Evolutionary conservation across 2,329 filamentous ascomycete species (phyloP), one percentile per base, ranked within the genome.

Genomic region (Trichoderma lentiforme): DNA sequence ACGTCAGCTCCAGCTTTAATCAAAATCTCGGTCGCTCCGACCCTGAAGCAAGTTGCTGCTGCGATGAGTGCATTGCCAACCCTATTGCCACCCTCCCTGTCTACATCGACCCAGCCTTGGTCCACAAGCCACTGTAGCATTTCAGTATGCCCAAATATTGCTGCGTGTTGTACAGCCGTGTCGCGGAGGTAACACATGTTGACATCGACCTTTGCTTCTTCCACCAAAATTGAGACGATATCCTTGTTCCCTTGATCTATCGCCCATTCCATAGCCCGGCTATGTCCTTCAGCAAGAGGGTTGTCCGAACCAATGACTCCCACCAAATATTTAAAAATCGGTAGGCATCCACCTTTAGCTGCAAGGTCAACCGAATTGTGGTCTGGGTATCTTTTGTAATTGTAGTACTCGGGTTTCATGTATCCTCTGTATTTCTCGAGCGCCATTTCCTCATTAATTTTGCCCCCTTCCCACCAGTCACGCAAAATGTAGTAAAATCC

Each of bases 401-500:
- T 21, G 21, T 21, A 21, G 21, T 21, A 21, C 21, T 21, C 21
- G 21, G 21, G 21, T 21, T 21, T 21, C 21, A 21, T 21, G 21
- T 21, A 21, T 21, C 21, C 21, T 21, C 21, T 21, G 21, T 21
- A 36, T 6, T 15, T 15, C 26, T 12, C 28, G 5, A 43, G 39
- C 39, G 15, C 39, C 39, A 43, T 43, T 43, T 43, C 36, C 36
- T 43, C 0, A 4, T 4, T 18, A 0, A 43, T n/a, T n/a, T n/a
- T 43, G 0, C 18, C 15, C 15, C 2, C 36, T 12, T 68, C 30
- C 70, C 70, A 72, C 70, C 70, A 72, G 30, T 68, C 63, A 24
- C 28, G 63, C 14, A 72, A 34, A 15, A 32, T n/a, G 30, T 72
- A 8, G 26, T 72, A 72, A 56, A 72, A 43, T 0, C 70, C 63